Conservation (phyloP, 768 basidiomycete species). For the Tylopilus plumbeoviolaceoides region DNA sequence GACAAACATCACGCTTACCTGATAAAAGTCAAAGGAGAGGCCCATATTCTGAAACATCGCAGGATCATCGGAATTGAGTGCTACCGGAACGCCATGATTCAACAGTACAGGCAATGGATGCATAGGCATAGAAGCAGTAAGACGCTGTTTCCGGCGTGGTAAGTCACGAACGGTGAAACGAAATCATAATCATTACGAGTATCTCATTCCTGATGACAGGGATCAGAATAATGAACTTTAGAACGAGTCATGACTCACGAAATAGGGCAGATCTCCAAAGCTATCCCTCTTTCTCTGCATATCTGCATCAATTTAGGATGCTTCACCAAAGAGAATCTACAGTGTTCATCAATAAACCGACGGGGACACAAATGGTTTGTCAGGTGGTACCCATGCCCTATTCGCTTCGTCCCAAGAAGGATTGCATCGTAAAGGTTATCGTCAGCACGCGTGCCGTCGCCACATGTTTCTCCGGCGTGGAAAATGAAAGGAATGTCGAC, state of each 20-base stretch:
- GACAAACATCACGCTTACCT: slow-evolving; percentile 37
- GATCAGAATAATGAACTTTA: neutral
- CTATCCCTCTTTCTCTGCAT: slow-evolving; percentile 59
- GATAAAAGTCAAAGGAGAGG: slow-evolving; percentile 74
- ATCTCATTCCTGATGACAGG: slow-evolving; percentile 58
- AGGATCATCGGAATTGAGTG: slow-evolving; percentile 73
- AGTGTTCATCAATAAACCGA: neutral
- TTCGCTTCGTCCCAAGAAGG: slow-evolving; percentile 71
- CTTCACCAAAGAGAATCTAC: slow-evolving; percentile 69
- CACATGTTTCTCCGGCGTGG: slow-evolving; percentile 72
- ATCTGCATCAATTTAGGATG: slow-evolving; percentile 69
- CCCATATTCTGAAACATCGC: slow-evolving; percentile 76
- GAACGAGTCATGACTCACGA: slow-evolving; percentile 47
- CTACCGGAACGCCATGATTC: slow-evolving; percentile 70
- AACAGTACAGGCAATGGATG: slow-evolving; percentile 71
- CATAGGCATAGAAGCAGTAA: slow-evolving; percentile 77
- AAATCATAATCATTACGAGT: slow-evolving; percentile 40
- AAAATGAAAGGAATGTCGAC: slow-evolving; percentile 69
- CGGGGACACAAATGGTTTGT: neutral
- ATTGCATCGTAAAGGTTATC: slow-evolving; percentile 77
- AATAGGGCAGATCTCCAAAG: slow-evolving; percentile 76
- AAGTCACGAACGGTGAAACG: neutral
- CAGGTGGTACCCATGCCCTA: slow-evolving; percentile 61
- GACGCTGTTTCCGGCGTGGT: slow-evolving; percentile 39
- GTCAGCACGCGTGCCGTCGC: slow-evolving; percentile 32